Evolutionary conservation across 2,329 filamentous ascomycete species (phyloP), one percentile per base, ranked within the genome.

Genomic region (Dactylonectria estremocensis): DNA sequence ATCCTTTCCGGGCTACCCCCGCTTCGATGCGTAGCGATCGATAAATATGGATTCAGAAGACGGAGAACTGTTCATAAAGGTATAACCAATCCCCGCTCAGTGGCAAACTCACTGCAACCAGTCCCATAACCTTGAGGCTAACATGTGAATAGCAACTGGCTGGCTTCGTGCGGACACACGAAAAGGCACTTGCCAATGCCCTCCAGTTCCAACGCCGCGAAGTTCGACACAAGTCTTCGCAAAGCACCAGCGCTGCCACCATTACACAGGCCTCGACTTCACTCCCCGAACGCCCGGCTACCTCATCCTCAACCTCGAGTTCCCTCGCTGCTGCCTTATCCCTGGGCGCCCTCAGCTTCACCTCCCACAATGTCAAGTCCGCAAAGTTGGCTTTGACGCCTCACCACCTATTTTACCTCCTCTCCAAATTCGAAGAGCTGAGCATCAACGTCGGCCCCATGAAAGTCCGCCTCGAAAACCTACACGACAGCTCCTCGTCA

Each of bases 171-270:
- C 94, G 95, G 70, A 97, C 95, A 63, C 95, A 99, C 85, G 96
- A 99, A 83, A 97, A 97, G 84, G 95, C 95, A 43, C 89, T 99
- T 70, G 96, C 96, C 79, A 98, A 98, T 85, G 95, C 95, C 76
- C 86, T 98, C 70, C 95, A 98, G 81, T 88, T 97, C 75, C 80
- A 81, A 63, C 92, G 92, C 80, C 90, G 93, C 76, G 91, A 93
- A 77, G 85, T 89, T 69, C 92, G 91, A 76, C 90, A 95, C 90
- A 89, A 88, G 73, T 83, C 89, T 63, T 91, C 92, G 13, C 89
- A 91, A 75, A 91, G 89, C 77, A 87, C 90, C 57, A 89, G 88
- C 67, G 86, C 89, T 31, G 84, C 89, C 63, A 82, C 87, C 58
- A 83, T 85, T 61, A 86, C 86, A n/a, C 83, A 85, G 46, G 84